These are phyloP conservation scores for Aquanectria penicillioides DNA, from an alignment of 2,329 filamentous ascomycete species.

Conservation along the genomic window DNA sequence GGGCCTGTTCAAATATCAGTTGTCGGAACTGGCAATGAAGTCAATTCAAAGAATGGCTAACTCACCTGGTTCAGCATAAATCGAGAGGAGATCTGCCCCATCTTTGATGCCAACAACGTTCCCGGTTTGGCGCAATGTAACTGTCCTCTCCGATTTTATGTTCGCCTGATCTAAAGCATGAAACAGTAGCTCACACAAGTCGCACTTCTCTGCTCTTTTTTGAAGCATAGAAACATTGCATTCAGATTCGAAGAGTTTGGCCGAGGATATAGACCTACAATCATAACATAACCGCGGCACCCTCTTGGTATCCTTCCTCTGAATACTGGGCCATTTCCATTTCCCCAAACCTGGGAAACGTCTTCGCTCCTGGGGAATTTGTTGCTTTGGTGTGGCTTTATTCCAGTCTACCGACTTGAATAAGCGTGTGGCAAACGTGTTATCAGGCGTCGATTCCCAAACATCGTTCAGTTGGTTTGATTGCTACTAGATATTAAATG, in stretches of 20 bases:
- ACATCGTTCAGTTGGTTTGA: neutral
- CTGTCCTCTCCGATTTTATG: no score
- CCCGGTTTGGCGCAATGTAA: neutral
- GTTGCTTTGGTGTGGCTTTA: neutral
- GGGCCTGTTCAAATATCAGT: neutral
- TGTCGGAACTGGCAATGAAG: no score
- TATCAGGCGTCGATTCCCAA: neutral
- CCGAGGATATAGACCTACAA: neutral
- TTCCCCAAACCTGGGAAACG: no score
- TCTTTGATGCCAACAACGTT: neutral
- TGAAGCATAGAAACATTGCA: neutral
- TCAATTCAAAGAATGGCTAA: neutral
- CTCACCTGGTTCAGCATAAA: neutral
- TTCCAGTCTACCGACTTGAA: neutral
- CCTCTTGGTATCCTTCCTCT: no score
- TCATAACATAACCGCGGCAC: neutral
- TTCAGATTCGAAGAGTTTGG: neutral
- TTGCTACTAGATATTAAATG: neutral
- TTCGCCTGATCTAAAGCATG: neutral
- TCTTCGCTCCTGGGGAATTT: no score
- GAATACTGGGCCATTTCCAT: no score
- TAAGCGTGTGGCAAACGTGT: neutral
- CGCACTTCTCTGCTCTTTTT: neutral
- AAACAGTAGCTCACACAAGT: neutral
- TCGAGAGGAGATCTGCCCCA: neutral